These are phyloP conservation scores for Ceratobasidium sp. DNA, from an alignment of 1,284 basidiomycete species.

Conservation along the genomic window DNA sequence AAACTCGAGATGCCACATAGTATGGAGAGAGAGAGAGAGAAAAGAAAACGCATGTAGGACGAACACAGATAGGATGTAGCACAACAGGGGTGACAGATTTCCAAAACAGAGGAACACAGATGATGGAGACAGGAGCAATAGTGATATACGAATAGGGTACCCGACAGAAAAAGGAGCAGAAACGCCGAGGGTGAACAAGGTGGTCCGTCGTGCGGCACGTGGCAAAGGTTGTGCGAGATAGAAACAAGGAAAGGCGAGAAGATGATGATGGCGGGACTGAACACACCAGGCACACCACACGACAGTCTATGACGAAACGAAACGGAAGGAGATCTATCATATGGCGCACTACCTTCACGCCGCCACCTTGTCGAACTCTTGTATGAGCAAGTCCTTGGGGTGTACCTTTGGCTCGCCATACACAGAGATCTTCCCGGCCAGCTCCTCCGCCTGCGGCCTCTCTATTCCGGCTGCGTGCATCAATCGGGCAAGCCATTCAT, in stretches of 20 bases:
- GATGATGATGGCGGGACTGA: constrained; percentile 44
- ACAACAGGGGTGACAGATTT: constrained; percentile 4
- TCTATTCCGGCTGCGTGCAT: constrained; percentile 74
- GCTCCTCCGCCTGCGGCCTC: constrained; percentile 69
- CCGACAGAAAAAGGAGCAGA: constrained; percentile 1
- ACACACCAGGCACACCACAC: constrained; percentile 44
- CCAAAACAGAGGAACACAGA: background rate
- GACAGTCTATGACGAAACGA: constrained; percentile 47
- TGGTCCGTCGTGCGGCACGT: constrained; percentile 43
- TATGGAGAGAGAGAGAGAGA: constrained; percentile 1
- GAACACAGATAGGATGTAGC: background rate
- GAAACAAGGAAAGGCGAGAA: constrained; percentile 17
- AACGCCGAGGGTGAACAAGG: constrained; percentile 35
- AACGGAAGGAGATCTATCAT: constrained; percentile 42
- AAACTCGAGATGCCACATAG: constrained; percentile 25
- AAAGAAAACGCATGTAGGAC: constrained; percentile 9
- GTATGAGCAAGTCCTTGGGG: constrained; percentile 54
- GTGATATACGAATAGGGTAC: constrained; percentile 46
- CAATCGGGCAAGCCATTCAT: constrained; percentile 80
- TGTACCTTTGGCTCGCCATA: constrained; percentile 52
- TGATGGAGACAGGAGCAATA: constrained; percentile 26
- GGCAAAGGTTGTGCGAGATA: background rate
- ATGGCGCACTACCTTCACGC: constrained; percentile 10
- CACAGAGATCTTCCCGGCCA: constrained; percentile 56
- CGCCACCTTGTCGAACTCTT: constrained; percentile 52